These are phyloP conservation scores for Myrica gale DNA, from an alignment of 306 rosid genomes.

Conservation along the genomic window DNA sequence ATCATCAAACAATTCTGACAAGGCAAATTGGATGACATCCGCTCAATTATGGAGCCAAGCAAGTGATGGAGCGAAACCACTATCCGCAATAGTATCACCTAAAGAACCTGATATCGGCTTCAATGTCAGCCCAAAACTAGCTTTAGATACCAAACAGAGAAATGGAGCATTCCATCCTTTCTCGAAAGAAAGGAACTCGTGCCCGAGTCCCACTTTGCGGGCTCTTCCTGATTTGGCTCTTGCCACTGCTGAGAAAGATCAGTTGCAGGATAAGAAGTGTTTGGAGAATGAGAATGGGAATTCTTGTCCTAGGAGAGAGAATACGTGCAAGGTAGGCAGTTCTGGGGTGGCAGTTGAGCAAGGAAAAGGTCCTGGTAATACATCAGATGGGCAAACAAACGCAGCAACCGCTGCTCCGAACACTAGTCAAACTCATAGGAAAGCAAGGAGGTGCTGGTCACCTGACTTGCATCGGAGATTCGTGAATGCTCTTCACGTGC, in stretches of 20 bases:
- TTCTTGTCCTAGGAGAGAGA: conserved; percentile 40
- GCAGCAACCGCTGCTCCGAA: conserved; percentile 14
- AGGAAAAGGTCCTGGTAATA: conserved; percentile 49
- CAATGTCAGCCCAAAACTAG: conserved; percentile 57
- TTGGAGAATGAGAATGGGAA: conserved; percentile 34
- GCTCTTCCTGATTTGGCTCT: conserved; percentile 77
- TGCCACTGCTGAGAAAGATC: conserved; percentile 37
- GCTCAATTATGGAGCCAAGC: conserved; percentile 98
- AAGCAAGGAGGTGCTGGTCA: conserved; percentile 98
- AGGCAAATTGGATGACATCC: conserved; percentile 96
- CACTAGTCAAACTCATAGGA: conserved; percentile 65
- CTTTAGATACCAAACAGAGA: conserved; percentile 54
- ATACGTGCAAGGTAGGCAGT: conserved; percentile 21
- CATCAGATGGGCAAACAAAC: conserved; percentile 43
- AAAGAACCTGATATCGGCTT: conserved; percentile 55
- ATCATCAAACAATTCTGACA: conserved; percentile 53
- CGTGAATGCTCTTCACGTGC: conserved; percentile 96
- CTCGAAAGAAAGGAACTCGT: conserved; percentile 57
- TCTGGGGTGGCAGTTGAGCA: conserved; percentile 38
- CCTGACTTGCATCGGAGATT: conserved; percentile 94
- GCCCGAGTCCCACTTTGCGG: conserved; percentile 34
- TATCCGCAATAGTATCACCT: conserved; percentile 34
- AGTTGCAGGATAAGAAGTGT: conserved; percentile 48
- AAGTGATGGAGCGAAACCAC: conserved; percentile 53
- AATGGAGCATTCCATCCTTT: conserved; percentile 88